Base-by-base conservation (phyloP, 805 yeast species). In the Ogataea pignaliae region DNA sequence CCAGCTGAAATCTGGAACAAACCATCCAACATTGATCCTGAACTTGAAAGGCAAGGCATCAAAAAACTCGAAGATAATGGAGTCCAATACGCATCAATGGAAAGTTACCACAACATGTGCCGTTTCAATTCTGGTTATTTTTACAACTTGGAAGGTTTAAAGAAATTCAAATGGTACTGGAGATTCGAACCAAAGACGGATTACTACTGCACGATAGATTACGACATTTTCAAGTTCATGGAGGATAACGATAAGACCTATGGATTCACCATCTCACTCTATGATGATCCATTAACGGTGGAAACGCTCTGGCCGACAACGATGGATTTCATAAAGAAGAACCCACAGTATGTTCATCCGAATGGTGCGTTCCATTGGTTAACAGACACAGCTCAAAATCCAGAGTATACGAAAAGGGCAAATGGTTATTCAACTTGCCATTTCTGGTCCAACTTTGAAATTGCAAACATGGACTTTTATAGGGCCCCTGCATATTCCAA, bases 391-490 rank as follows among this genome's bases (percentile, higher is more conserved):
- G 68, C 68, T 49, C 83, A 77, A 57, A 68, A 72, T 52, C 83
- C 83, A 1, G 54, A 63, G 14, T 68, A 71, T 50, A 59, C 64
- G 11, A 41, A 57, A 43, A 45, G 50, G 13, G 66, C 83, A 5
- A 59, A 63, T 42, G 72, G 75, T 15, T 77, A 75, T 58, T 76
- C 81, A 8, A 65, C 69, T 4, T 88, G 96, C 56, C 96, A 88
- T 64, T 88, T 88, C 66, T 88, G 95, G 95, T 79, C 89, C 11
- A 88, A 87, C 61, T 88, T 88, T 54, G 96, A 88, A 58, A 83
- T 88, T 49, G 91, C 82, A 29, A 84, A 85, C 57, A 76, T 88
- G 85, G 91, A 88, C 53, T 88, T 88, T 54, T 83, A 72, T 65
- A 69, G 95, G 45, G 72, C 76, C 36, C 83, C 83, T 48, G 82